Evolutionary conservation across 495 filamentous ascomycete genomes (phyloP).

Genomic region (Neurospora tetrasperma): DNA sequence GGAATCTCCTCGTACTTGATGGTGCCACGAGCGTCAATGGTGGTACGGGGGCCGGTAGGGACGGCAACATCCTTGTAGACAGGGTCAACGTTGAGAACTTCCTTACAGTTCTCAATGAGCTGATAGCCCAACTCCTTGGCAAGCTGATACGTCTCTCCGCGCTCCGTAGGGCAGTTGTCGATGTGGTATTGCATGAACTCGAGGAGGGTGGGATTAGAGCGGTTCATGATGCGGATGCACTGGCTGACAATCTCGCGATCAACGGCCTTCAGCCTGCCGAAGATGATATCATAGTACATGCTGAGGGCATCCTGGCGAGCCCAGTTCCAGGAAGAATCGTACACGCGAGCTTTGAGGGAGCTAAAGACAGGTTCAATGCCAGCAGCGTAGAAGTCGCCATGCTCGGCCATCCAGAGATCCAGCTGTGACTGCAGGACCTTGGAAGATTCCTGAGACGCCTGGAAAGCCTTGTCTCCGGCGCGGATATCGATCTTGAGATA

Average conservation of each 20-base stretch:
- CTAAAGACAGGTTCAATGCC: slow-evolving; percentile 94
- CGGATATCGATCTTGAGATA: slow-evolving; percentile 96
- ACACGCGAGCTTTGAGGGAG: slow-evolving; percentile 84
- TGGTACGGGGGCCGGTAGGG: slow-evolving; percentile 85
- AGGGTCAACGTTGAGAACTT: slow-evolving; percentile 70
- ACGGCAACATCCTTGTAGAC: slow-evolving; percentile 92
- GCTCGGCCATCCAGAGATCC: slow-evolving; percentile 89
- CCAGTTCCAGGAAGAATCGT: slow-evolving; percentile 99
- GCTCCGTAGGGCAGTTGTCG: slow-evolving; percentile 93
- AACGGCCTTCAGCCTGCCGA: slow-evolving; percentile 82
- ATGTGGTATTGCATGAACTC: slow-evolving; percentile 99
- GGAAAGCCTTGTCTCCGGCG: slow-evolving; percentile 85
- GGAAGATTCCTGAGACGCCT: slow-evolving; percentile 72
- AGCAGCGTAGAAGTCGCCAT: slow-evolving; percentile 89
- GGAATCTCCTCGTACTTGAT: slow-evolving; percentile 81
- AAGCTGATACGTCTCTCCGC: slow-evolving; percentile 92
- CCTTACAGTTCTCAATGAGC: slow-evolving; percentile 95
- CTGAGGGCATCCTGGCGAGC: slow-evolving; percentile 90
- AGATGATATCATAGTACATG: slow-evolving; percentile 99
- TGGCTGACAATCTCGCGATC: slow-evolving; percentile 97
- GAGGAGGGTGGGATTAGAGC: slow-evolving; percentile 85
- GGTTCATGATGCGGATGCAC: slow-evolving; percentile 98
- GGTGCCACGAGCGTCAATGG: slow-evolving; percentile 80
- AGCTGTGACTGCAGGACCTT: slow-evolving; percentile 82
- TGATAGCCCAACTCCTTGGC: slow-evolving; percentile 92